Percentiles rank a stretch among this genome's conserved stretches.
These are phyloP conservation scores for Sclerotinia spermophila DNA, from an alignment of 2,329 filamentous ascomycete genomes.

Conservation along the genomic window DNA sequence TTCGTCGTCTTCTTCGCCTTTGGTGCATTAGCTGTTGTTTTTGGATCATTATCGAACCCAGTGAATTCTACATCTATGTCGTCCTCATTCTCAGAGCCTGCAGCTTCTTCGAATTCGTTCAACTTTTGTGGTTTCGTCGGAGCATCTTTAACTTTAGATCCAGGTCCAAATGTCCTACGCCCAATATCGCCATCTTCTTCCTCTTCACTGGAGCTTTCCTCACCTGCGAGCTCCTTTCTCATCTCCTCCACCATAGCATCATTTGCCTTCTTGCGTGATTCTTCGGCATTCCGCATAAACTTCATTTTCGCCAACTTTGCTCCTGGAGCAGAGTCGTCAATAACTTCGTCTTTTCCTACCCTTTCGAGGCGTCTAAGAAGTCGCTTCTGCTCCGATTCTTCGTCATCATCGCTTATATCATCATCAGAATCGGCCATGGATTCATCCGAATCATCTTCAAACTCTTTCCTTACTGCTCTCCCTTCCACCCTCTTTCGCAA, in stretches of 20 bases:
- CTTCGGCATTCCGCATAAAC: slow-evolving; percentile 91
- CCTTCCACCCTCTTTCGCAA: slow-evolving; percentile 63
- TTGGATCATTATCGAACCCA: slow-evolving; percentile 21
- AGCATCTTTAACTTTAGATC: slow-evolving; percentile 40
- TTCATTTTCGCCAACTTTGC: slow-evolving; percentile 78
- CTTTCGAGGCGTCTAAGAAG: slow-evolving; percentile 49
- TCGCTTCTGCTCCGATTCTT: slow-evolving; percentile 46
- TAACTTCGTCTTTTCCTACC: slow-evolving; percentile 43
- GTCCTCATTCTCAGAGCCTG: slow-evolving; percentile 45
- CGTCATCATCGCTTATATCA: slow-evolving; percentile 48
- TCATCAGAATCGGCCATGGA: slow-evolving; percentile 56
- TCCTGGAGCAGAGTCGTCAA: slow-evolving; percentile 49
- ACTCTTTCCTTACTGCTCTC: slow-evolving; percentile 48
- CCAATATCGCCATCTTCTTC: slow-evolving; percentile 60
- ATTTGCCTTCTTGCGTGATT: slow-evolving; percentile 71
- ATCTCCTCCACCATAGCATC: slow-evolving; percentile 71
- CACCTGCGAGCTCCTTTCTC: slow-evolving; percentile 63
- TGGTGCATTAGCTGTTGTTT: neutral
- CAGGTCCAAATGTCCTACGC: slow-evolving; percentile 65
- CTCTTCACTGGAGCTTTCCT: slow-evolving; percentile 55
- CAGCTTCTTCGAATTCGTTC: slow-evolving; percentile 60
- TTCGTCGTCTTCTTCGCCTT: slow-evolving; percentile 24
- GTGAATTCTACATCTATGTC: slow-evolving; percentile 36
- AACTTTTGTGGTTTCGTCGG: slow-evolving; percentile 29
- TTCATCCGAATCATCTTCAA: slow-evolving; percentile 47